Percentiles rank a stretch among this genome's conserved stretches.
Conservation (phyloP, 768 basidiomycete species). For the Auriculariales sp. region DNA sequence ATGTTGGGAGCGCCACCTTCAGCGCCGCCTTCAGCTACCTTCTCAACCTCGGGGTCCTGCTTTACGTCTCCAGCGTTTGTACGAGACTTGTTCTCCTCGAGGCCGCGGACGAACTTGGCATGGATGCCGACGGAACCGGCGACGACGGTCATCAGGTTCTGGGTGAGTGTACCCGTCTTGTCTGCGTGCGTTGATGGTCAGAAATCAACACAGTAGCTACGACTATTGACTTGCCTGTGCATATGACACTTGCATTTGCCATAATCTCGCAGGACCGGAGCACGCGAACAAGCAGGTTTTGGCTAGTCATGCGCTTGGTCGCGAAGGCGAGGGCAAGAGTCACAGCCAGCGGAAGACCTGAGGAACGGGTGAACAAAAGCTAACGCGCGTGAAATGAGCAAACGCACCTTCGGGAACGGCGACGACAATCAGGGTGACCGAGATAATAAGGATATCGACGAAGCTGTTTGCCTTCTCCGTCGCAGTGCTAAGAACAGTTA, state of each 20-base stretch:
- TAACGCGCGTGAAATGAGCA: not conserved
- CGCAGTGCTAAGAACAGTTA: conserved; percentile 31
- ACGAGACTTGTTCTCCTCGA: conserved; percentile 55
- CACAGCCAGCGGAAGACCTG: conserved; percentile 87
- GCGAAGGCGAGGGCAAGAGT: conserved; percentile 95
- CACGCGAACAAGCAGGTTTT: conserved; percentile 89
- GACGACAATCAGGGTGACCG: conserved; percentile 83
- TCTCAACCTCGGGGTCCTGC: conserved; percentile 3
- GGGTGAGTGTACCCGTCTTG: conserved; percentile 93
- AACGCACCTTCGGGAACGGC: conserved; percentile 67
- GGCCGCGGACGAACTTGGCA: conserved; percentile 77
- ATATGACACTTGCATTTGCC: conserved; percentile 93
- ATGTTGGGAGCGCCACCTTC: not conserved
- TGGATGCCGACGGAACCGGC: conserved; percentile 90
- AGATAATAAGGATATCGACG: conserved; percentile 84
- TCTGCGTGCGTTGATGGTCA: too few species aligned
- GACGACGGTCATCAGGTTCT: conserved; percentile 91
- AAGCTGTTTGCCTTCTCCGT: conserved; percentile 81
- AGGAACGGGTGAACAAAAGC: conserved; percentile 5
- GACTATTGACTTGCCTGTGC: too few species aligned
- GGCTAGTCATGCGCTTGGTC: conserved; percentile 94
- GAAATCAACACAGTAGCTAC: too few species aligned
- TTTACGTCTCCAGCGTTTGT: conserved; percentile 50
- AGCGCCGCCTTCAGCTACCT: conserved; percentile 3
- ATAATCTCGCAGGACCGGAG: conserved; percentile 96